Conservation (phyloP, 805 yeast species). For the Nakazawaea anatomiae region DNA sequence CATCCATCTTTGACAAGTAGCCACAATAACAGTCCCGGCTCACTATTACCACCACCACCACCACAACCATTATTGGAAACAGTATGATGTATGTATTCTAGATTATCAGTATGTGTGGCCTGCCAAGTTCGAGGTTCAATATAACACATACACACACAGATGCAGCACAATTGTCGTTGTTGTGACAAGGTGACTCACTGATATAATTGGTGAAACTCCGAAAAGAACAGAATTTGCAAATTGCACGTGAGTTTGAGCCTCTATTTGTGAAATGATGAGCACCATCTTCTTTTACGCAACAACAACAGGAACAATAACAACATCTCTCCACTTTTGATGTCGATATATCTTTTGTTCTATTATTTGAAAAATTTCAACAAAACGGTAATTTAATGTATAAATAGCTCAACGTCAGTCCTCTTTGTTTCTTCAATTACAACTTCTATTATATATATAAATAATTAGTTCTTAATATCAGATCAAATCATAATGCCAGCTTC, state of each 20-base stretch:
- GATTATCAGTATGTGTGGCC: no score
- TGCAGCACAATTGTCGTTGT: no score
- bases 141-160: no score
- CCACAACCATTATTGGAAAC: no score
- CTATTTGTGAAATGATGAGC: neutral
- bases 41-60: no score
- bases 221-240: conserved; percentile 11
- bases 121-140: no score
- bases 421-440: conserved; percentile 10
- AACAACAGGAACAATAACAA: neutral
- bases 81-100: no score
- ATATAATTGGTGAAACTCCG: neutral
- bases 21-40: no score
- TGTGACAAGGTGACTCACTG: no score
- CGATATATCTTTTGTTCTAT: no score
- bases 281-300: no score
- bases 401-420: conserved; percentile 11
- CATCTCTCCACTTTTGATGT: neutral
- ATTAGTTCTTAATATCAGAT: neutral
- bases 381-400: conserved; percentile 12
- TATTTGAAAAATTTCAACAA: conserved; percentile 10
- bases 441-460: conserved; percentile 14
- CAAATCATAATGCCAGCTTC: conserved; percentile 37
- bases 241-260: conserved; percentile 15
- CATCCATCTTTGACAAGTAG: no score